Conservation (phyloP, 768 basidiomycete species). For the Rhodotorula sphaerocarpa region DNA sequence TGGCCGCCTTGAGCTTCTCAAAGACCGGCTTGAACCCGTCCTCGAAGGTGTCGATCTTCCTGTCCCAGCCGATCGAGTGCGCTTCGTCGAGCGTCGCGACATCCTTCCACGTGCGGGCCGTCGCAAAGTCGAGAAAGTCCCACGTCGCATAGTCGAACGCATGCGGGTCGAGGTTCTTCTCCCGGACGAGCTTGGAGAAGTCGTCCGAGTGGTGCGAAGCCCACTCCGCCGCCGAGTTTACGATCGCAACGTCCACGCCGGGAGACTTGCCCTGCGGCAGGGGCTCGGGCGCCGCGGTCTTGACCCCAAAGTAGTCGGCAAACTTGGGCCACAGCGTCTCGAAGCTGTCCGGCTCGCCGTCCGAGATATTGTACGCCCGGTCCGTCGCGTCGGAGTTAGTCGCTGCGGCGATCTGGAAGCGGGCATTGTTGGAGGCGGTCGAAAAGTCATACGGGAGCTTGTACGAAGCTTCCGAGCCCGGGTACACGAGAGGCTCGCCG, state of each 20-base stretch:
- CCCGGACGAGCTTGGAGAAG: neutral
- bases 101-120: conserved; percentile 1
- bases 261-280: neutral
- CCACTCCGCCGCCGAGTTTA: neutral
- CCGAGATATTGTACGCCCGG: conserved; percentile 2
- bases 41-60: neutral
- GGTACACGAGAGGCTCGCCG: conserved; percentile 6
- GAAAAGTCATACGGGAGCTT: neutral
- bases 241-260: neutral
- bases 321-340: neutral
- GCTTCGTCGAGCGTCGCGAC: neutral
- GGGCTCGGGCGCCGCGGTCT: neutral
- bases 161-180: neutral
- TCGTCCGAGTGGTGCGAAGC: neutral
- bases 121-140: conserved; percentile 7
- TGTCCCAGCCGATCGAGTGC: neutral
- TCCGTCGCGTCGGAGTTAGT: neutral
- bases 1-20: neutral
- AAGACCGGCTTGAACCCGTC: neutral
- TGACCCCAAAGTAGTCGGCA: neutral
- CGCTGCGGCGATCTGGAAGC: neutral
- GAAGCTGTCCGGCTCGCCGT: neutral
- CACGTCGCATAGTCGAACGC: conserved; percentile 1
- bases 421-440: neutral
- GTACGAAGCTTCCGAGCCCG: neutral